These are phyloP conservation scores for Boletus tomentosulus DNA, from an alignment of 768 basidiomycete species.

Conservation along the genomic window DNA sequence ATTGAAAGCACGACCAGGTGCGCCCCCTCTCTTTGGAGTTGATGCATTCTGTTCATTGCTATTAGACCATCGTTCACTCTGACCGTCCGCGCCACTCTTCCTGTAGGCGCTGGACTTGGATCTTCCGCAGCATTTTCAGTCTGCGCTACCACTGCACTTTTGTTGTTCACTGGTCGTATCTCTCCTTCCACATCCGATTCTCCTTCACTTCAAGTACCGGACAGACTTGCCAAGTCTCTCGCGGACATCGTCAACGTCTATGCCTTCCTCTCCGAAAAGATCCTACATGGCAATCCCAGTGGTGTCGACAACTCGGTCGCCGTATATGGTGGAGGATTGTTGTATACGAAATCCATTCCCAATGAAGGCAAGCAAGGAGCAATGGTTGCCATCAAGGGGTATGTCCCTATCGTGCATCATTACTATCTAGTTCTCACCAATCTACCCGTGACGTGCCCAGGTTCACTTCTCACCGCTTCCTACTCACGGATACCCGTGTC, in stretches of 20 bases:
- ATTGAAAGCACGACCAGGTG: slow-evolving; percentile 52
- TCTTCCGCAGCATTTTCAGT: slow-evolving; percentile 95
- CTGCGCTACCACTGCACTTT: slow-evolving; percentile 75
- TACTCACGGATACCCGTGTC: slow-evolving; percentile 90
- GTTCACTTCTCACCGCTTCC: slow-evolving; percentile 86
- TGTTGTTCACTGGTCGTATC: slow-evolving; percentile 73
- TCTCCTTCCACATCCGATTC: slow-evolving; percentile 32
- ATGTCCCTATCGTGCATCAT: slow-evolving; percentile 6
- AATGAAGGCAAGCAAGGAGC: slow-evolving; percentile 64
- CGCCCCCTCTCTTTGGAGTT: slow-evolving; percentile 27
- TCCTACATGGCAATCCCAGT: slow-evolving; percentile 94
- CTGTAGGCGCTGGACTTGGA: slow-evolving; percentile 93
- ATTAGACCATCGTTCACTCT: slow-evolving; percentile 74
- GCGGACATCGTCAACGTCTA: slow-evolving; percentile 86
- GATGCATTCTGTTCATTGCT: slow-evolving; percentile 5
- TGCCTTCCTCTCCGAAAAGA: slow-evolving; percentile 94
- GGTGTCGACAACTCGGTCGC: slow-evolving; percentile 96
- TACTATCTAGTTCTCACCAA: slow-evolving; percentile 2
- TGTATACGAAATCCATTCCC: slow-evolving; percentile 71
- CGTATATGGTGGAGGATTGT: slow-evolving; percentile 88
- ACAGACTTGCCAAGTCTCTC: slow-evolving; percentile 55
- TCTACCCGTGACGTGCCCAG: slow-evolving; percentile 36
- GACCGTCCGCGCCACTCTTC: slow-evolving; percentile 80
- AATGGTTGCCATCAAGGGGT: slow-evolving; percentile 86
- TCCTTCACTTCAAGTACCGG: slow-evolving; percentile 35